Evolutionary conservation across 768 basidiomycete genomes (phyloP), one percentile per base, ranked within the genome.

Genomic region (Termitomyces sp.): DNA sequence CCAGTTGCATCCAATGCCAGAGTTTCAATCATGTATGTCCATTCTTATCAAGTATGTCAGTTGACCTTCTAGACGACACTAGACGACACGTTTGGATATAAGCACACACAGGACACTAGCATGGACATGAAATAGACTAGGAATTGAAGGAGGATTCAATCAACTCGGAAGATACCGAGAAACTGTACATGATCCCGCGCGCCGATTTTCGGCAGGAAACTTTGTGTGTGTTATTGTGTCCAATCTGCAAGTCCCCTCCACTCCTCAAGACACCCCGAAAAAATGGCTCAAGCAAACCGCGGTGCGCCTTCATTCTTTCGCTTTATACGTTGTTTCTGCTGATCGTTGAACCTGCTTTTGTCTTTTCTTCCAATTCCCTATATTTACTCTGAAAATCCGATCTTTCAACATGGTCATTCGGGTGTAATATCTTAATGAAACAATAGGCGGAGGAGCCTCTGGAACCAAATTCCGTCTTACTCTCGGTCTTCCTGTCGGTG

Each of bases 401-500:
- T 2, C 23, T 54, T 45, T 15, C 7, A 51, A 51, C 45, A 10
- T 49, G n/a, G 33, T 41, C n/a, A 55, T 40, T 38, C 46, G 45
- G 19, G 30, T 8, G 21, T 40, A 50, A 54, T 37, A 50, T 31
- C 51, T 23, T 40, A 9, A 53, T 33, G 31, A 55, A 50, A 35
- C 23, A 23, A 1, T 58, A 80, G 76, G 70, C 71, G 78, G 75
- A 66, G 85, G 82, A 70, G 83, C 87, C 61, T 83, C 93, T 67
- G 96, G 96, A 71, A 94, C 91, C 77, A 99, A 98, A 78, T 98
- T 88, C 85, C 87, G 94, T 66, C 80, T 98, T 80, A 95, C 90
- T 48, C 84, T 92, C 62, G 91, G 89, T 91, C 87, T 95, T 53
- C 94, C 92, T 60, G 89, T 91, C 62, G 93, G 92, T 63, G 94